Conservation (phyloP, 108 stramenopile species). For the Nitzschia palea region DNA sequence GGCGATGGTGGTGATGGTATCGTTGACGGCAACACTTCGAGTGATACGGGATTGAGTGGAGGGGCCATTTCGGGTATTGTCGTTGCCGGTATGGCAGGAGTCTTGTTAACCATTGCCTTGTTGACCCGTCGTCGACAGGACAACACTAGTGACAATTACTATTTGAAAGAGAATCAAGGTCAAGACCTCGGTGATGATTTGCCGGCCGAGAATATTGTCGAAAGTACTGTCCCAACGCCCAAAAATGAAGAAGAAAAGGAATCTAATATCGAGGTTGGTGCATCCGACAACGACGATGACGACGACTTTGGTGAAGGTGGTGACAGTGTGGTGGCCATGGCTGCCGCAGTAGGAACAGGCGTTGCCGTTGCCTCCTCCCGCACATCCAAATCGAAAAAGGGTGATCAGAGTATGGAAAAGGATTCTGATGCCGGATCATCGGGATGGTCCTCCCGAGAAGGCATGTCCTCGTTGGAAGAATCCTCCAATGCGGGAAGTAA, state of each 20-base stretch:
- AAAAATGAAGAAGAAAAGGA: too few species aligned
- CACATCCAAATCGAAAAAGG: neutral
- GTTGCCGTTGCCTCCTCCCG: neutral
- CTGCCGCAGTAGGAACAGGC: slow-evolving; percentile 12
- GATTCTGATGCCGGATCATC: slow-evolving; percentile 46
- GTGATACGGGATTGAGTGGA: neutral
- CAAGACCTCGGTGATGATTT: neutral
- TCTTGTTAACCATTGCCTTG: slow-evolving; percentile 13
- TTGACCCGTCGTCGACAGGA: slow-evolving; percentile 4
- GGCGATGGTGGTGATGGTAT: neutral
- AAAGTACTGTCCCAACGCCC: neutral
- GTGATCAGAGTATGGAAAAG: neutral
- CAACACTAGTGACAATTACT: neutral
- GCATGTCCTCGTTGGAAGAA: slow-evolving; percentile 36
- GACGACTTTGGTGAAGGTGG: slow-evolving; percentile 7
- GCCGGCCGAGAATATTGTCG: neutral
- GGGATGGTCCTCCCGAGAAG: slow-evolving; percentile 61
- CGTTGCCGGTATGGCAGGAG: slow-evolving; percentile 29
- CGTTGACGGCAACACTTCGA: neutral
- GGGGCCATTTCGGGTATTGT: slow-evolving; percentile 56
- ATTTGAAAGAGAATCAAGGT: slow-evolving; percentile 6
- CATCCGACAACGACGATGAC: neutral
- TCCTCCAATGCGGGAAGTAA: slow-evolving; percentile 23
- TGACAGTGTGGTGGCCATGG: slow-evolving; percentile 9
- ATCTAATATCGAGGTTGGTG: too few species aligned